phyloP scores from a whole-genome alignment of 345 rosid genomes.

The Carallia pectinifolia region DNA sequence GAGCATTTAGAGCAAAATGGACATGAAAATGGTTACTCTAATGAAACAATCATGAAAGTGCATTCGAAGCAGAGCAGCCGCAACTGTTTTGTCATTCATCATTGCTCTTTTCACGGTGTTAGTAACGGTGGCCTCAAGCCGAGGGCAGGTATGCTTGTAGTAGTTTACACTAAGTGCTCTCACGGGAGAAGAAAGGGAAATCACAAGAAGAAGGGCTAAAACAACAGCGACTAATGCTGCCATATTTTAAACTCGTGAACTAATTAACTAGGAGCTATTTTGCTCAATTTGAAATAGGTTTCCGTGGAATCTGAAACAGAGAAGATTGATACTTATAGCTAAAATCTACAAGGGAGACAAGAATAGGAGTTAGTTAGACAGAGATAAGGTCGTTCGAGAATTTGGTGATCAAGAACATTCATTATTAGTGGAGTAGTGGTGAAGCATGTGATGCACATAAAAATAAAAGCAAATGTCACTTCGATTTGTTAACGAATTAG shows the following conservation, averaged over 20 bases:
- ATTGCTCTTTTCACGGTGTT: conserved; percentile 58
- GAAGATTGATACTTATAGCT: conserved; percentile 20
- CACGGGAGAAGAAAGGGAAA: conserved; percentile 28
- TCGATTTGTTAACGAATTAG: background rate
- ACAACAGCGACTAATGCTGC: conserved; percentile 23
- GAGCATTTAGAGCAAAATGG: background rate
- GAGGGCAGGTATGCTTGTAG: conserved; percentile 62
- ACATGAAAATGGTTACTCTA: conserved; percentile 34
- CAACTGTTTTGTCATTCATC: conserved; percentile 64
- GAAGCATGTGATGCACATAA: conserved; percentile 26
- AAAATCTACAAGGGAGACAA: conserved; percentile 4
- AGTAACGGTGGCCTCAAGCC: conserved; percentile 50
- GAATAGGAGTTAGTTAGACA: conserved; percentile 29
- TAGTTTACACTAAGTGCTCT: conserved; percentile 53
- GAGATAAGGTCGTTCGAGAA: conserved; percentile 47
- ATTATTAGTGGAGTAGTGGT: conserved; percentile 39
- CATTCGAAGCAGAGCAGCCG: conserved; percentile 84
- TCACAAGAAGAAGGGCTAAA: conserved; percentile 23
- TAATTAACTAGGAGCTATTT: background rate
- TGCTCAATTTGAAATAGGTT: too few relatives aligned
- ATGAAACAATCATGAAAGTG: conserved; percentile 88
- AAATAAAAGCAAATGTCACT: background rate
- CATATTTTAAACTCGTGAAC: conserved; percentile 16
- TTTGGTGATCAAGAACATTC: conserved; percentile 54
- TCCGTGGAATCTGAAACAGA: background rate